A percentile compares a stretch with the other conserved stretches of the same genome.
These are phyloP conservation scores for Dictyostelium firmibasis DNA, from an alignment of 78 protist genomes.

Conservation along the genomic window DNA sequence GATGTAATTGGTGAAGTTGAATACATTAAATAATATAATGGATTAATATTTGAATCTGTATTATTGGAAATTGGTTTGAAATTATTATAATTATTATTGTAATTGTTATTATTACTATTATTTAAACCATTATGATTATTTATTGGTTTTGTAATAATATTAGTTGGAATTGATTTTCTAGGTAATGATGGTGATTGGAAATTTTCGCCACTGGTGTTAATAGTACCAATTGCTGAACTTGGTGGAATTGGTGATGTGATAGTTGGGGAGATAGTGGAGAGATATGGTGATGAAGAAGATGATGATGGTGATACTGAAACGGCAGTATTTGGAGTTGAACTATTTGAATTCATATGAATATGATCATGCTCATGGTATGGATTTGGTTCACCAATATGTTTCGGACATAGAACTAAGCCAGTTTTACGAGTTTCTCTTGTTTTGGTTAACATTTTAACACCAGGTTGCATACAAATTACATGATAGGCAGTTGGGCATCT, in stretches of 20 bases:
- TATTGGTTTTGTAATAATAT: neutral
- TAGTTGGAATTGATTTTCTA: neutral
- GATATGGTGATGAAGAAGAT: neutral
- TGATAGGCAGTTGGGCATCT: conserved; percentile 77
- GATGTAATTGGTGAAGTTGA: conserved; percentile 17
- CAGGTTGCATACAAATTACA: conserved; percentile 63
- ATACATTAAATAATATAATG: neutral
- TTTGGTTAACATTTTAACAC: conserved; percentile 69
- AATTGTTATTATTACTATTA: conserved; percentile 12
- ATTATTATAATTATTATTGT: neutral
- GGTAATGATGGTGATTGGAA: neutral
- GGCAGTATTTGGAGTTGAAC: neutral
- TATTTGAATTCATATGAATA: neutral
- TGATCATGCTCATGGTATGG: neutral
- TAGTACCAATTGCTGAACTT: neutral
- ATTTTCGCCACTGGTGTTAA: neutral
- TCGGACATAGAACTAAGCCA: conserved; percentile 62
- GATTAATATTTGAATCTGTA: neutral
- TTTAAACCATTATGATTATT: neutral
- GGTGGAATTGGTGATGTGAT: neutral
- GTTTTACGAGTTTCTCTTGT: conserved; percentile 75
- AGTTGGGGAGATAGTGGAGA: neutral
- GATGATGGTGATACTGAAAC: neutral
- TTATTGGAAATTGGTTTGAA: neutral
- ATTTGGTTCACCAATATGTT: conserved; percentile 32